A percentile compares a stretch with the other conserved stretches of the same genome.
These are phyloP conservation scores for Ilex aquifolium DNA, from an alignment of 257 asterid genomes.

Conservation along the genomic window DNA sequence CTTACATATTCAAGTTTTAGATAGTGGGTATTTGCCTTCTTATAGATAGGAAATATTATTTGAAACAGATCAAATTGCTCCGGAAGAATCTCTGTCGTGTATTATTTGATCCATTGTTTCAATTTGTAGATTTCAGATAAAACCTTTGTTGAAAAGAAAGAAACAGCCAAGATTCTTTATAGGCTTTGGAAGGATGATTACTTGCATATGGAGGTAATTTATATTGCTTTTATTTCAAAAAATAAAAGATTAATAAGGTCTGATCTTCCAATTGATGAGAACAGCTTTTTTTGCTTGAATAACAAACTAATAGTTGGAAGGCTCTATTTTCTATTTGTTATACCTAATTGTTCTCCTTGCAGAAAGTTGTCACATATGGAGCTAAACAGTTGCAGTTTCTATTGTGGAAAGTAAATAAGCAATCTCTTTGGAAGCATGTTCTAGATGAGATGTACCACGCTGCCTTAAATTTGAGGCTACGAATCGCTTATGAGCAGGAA, in stretches of 20 bases:
- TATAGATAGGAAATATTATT: too few relatives aligned
- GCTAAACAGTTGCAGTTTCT: conserved; percentile 27
- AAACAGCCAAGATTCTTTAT: conserved; percentile 53
- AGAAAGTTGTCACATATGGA: conserved; percentile 41
- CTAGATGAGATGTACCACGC: conserved; percentile 90
- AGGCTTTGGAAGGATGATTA: conserved; percentile 79
- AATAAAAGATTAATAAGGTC: too few relatives aligned
- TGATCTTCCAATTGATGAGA: too few relatives aligned
- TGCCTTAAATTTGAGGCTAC: conserved; percentile 69
- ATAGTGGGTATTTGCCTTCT: neutral
- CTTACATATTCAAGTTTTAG: neutral
- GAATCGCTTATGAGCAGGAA: conserved; percentile 59
- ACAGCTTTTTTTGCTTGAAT: too few relatives aligned
- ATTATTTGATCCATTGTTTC: conserved; percentile 13
- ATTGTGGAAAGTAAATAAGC: conserved; percentile 54
- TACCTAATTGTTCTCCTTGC: conserved; percentile 15
- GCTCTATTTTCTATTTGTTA: too few relatives aligned
- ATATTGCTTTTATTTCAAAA: neutral
- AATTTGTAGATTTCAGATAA: conserved; percentile 62
- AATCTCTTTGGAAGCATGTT: conserved; percentile 34
- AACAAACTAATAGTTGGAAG: too few relatives aligned
- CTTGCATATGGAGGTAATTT: conserved; percentile 75
- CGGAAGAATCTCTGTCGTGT: neutral
- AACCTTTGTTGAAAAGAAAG: conserved; percentile 77
- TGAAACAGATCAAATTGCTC: neutral